Evolutionary conservation across 2,329 filamentous ascomycete genomes (phyloP).

Genomic region (Ophiocordyceps australis): DNA sequence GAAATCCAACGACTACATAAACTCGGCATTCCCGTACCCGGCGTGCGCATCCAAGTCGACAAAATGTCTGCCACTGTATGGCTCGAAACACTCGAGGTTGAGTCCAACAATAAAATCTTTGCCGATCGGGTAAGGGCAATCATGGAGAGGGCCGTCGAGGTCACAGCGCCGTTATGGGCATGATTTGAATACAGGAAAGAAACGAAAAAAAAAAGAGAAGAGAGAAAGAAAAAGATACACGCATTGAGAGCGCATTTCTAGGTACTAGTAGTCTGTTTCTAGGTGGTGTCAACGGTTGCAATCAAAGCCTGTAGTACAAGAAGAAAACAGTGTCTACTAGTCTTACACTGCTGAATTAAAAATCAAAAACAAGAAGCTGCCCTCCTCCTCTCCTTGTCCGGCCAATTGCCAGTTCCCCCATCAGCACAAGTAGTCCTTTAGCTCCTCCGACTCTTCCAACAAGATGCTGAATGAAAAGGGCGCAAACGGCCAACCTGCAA

Average conservation of each 20-base stretch:
- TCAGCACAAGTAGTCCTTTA: slow-evolving; percentile 37
- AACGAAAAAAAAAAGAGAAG: too few relatives aligned
- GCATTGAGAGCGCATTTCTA: too few relatives aligned
- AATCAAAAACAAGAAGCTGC: slow-evolving; percentile 7
- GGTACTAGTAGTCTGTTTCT: too few relatives aligned
- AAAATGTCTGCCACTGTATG: slow-evolving; percentile 77
- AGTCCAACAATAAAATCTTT: slow-evolving; percentile 62
- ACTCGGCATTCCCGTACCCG: slow-evolving; percentile 79
- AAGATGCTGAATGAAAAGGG: slow-evolving; percentile 77
- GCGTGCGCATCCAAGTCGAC: slow-evolving; percentile 72
- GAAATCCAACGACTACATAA: slow-evolving; percentile 68
- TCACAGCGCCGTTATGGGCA: slow-evolving; percentile 57
- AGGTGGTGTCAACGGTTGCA: too few relatives aligned
- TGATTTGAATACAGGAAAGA: too few relatives aligned
- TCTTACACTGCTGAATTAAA: too few relatives aligned
- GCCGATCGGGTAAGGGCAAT: slow-evolving; percentile 75
- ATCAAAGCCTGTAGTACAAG: too few relatives aligned
- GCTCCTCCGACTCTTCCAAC: slow-evolving; percentile 62
- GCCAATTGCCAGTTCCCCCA: too few relatives aligned
- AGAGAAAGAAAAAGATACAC: too few relatives aligned
- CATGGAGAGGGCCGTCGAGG: slow-evolving; percentile 77
- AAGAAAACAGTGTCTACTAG: too few relatives aligned
- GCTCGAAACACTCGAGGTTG: slow-evolving; percentile 82
- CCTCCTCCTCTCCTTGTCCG: too few relatives aligned
- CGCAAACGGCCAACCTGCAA: slow-evolving; percentile 70